phyloP scores from a whole-genome alignment of 1,284 basidiomycete species.

The Anthracocystis walkeri region DNA sequence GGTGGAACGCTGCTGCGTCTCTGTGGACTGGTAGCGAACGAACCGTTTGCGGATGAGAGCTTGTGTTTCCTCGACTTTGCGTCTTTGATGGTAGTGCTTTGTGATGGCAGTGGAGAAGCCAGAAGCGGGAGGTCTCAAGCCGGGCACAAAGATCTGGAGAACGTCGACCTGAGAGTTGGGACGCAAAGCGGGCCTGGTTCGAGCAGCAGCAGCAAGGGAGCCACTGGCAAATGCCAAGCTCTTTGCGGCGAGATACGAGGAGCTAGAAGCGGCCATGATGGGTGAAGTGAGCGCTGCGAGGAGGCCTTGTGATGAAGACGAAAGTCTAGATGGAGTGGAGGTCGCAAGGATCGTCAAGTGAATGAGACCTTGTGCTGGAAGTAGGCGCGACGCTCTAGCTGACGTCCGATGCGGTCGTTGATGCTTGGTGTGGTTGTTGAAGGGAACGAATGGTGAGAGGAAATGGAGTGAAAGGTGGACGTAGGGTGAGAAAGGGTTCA shows the following conservation, averaged over 20 bases:
- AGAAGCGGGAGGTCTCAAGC: constrained; percentile 21
- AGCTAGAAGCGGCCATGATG: constrained; percentile 31
- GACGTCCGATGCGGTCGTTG: too few relatives aligned
- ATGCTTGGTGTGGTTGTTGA: neutral
- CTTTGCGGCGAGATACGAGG: constrained; percentile 39
- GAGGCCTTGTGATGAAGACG: neutral
- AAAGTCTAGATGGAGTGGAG: neutral
- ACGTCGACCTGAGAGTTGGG: constrained; percentile 43
- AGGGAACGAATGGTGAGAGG: neutral
- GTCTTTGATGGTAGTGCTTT: constrained; percentile 45
- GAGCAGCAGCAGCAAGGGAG: constrained; percentile 39
- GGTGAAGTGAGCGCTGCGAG: neutral
- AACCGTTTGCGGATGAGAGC: constrained; percentile 17
- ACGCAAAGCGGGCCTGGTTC: constrained; percentile 29
- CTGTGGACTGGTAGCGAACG: constrained; percentile 46
- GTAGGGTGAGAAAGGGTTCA: constrained; percentile 20
- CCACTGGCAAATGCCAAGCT: constrained; percentile 49
- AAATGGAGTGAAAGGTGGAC: neutral
- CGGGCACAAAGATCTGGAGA: constrained; percentile 52
- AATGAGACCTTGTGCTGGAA: constrained; percentile 7
- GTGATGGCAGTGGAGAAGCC: constrained; percentile 43
- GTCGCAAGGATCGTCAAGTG: constrained; percentile 11
- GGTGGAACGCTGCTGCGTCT: constrained; percentile 30
- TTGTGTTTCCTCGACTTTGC: constrained; percentile 41
- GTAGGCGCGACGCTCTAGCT: neutral